phyloP scores from a whole-genome alignment of 805 yeast genomes.

The Sugiyamaella mastotermitis region DNA sequence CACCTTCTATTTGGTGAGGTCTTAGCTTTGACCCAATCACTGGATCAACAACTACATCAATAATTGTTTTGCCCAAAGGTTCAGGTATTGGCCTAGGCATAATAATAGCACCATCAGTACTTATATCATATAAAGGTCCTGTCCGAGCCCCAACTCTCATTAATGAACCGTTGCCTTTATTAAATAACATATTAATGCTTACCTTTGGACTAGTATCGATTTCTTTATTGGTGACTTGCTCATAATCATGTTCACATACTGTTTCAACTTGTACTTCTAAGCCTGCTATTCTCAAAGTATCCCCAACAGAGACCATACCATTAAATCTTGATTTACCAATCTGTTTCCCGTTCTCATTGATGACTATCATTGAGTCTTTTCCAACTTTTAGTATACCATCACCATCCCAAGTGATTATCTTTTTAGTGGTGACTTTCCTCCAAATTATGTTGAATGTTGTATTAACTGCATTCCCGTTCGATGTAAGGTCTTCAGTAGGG shows the following conservation, averaged over 20 bases:
- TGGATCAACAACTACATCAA: conserved; percentile 37
- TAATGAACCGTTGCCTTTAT: not conserved
- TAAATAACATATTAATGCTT: not conserved
- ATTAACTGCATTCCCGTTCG: not conserved
- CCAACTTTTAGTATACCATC: conserved; percentile 58
- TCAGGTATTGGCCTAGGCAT: conserved; percentile 21
- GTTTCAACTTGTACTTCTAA: conserved; percentile 42
- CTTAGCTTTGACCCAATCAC: conserved; percentile 40
- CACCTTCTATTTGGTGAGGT: conserved; percentile 84
- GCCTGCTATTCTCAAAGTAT: conserved; percentile 44
- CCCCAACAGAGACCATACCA: conserved; percentile 28
- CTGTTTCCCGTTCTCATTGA: conserved; percentile 21
- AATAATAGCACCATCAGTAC: conserved; percentile 25
- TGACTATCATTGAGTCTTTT: conserved; percentile 20
- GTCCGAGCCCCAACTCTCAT: not conserved
- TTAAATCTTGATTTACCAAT: conserved; percentile 6
- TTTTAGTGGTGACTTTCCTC: conserved; percentile 64
- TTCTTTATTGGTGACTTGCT: not conserved
- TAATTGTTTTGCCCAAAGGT: conserved; percentile 15
- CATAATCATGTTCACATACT: not conserved
- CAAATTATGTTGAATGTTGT: conserved; percentile 4
- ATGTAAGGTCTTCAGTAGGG: not conserved
- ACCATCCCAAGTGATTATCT: conserved; percentile 92
- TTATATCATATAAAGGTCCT: conserved; percentile 21
- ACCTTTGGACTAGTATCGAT: not conserved